phyloP scores from a whole-genome alignment of 2,329 filamentous ascomycete genomes.

The Aspergillus calidoustus region DNA sequence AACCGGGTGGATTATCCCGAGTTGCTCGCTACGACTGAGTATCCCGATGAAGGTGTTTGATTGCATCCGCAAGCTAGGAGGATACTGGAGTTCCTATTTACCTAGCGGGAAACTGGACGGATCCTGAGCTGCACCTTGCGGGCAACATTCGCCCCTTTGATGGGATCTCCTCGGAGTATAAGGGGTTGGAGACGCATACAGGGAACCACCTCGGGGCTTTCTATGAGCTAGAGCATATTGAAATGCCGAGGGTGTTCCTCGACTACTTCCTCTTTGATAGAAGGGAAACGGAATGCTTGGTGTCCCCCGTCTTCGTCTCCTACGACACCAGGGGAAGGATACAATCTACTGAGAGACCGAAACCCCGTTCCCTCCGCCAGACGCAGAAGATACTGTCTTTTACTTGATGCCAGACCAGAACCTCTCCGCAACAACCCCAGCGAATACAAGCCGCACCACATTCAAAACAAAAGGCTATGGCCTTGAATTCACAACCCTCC shows the following conservation, averaged over 20 bases:
- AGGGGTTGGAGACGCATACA: conserved; percentile 1
- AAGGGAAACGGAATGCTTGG: not conserved
- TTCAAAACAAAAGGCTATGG: too few relatives aligned
- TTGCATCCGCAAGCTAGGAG: not conserved
- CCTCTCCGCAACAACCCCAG: not conserved
- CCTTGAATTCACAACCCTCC: too few relatives aligned
- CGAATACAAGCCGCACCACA: too few relatives aligned
- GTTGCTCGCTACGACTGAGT: not conserved
- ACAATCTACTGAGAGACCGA: not conserved
- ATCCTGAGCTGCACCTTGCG: not conserved
- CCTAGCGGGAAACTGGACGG: not conserved
- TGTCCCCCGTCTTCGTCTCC: not conserved
- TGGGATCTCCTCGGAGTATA: not conserved
- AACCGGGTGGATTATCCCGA: not conserved
- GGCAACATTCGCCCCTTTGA: not conserved
- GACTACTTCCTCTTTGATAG: not conserved
- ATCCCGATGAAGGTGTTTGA: not conserved
- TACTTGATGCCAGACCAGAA: not conserved
- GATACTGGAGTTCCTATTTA: not conserved
- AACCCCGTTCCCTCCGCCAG: not conserved
- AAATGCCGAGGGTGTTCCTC: not conserved
- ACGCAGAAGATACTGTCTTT: not conserved
- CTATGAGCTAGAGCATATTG: not conserved
- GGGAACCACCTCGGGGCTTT: conserved; percentile 2
- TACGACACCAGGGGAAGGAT: not conserved